phyloP scores from a whole-genome alignment of 1,284 basidiomycete genomes.

The Ganoderma sinense region DNA sequence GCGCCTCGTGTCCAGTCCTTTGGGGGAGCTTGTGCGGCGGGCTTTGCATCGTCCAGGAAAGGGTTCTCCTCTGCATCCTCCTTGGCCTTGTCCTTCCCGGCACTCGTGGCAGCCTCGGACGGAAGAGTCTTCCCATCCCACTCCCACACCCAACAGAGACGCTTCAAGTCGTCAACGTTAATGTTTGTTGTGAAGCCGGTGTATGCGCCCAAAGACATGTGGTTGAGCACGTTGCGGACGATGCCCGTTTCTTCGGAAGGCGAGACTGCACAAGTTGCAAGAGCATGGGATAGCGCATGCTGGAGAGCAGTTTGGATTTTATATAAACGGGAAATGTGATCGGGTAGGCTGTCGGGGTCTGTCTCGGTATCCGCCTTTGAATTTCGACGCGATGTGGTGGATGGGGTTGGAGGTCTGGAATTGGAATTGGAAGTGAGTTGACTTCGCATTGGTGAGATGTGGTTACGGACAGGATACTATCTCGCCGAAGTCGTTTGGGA shows the following conservation, averaged over 20 bases:
- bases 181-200: constrained; percentile 69
- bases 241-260: constrained; percentile 77
- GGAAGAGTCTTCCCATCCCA: constrained; percentile 68
- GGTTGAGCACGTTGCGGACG: constrained; percentile 80
- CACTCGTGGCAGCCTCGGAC: constrained; percentile 16
- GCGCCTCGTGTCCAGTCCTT: constrained; percentile 80
- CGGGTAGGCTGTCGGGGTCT: constrained; percentile 53
- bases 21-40: constrained; percentile 42
- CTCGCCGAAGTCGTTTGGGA: constrained; percentile 68
- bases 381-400: constrained; percentile 46
- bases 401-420: constrained; percentile 62
- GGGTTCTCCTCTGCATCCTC: constrained; percentile 76
- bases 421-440: too few relatives aligned
- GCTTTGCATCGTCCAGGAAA: constrained; percentile 57
- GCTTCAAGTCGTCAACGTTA: constrained; percentile 68
- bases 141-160: constrained; percentile 89
- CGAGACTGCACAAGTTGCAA: constrained; percentile 81
- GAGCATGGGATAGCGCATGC: constrained; percentile 81
- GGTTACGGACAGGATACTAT: constrained; percentile 48
- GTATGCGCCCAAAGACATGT: constrained; percentile 74
- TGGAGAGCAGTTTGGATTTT: constrained; percentile 73
- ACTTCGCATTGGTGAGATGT: too few relatives aligned
- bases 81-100: constrained; percentile 31
- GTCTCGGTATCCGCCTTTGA: constrained; percentile 30
- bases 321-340: constrained; percentile 65